A percentile compares a stretch with the other conserved stretches of the same genome.
Evolutionary conservation across 108 stramenopile genomes (phyloP).

Genomic region (Nannochloropsis salina): DNA sequence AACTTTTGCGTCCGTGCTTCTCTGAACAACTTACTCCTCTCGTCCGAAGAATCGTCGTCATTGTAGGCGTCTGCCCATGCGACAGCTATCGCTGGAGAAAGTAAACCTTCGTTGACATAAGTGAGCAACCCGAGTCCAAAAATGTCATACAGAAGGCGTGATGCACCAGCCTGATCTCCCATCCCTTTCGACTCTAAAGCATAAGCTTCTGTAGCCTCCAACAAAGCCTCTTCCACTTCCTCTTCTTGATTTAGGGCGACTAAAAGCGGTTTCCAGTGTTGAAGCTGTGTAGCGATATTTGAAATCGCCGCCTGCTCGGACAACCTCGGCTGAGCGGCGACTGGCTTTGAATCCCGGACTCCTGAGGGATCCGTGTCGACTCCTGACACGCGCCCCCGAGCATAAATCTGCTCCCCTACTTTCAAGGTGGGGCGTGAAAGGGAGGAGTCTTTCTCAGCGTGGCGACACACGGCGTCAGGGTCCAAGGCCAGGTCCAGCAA

Average conservation of each 20-base stretch:
- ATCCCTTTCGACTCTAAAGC: constrained; percentile 8
- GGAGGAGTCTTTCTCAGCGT: not conserved
- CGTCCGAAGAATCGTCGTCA: constrained; percentile 7
- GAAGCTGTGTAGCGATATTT: constrained; percentile 30
- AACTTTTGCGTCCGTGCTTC: constrained; percentile 44
- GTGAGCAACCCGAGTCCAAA: not conserved
- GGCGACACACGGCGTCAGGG: not conserved
- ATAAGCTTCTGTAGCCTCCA: constrained; percentile 32
- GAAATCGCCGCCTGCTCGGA: constrained; percentile 42
- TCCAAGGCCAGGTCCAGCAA: not conserved
- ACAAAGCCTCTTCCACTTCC: constrained; percentile 37
- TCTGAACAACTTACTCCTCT: constrained; percentile 39
- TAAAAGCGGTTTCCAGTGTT: constrained; percentile 45
- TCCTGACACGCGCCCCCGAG: constrained; percentile 27
- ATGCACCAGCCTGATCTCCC: too few relatives aligned
- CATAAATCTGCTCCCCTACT: constrained; percentile 8
- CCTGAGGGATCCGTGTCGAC: not conserved
- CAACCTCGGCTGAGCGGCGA: not conserved
- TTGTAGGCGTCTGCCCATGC: constrained; percentile 32
- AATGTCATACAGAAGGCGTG: not conserved
- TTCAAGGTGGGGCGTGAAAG: not conserved
- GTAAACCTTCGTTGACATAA: constrained; percentile 37
- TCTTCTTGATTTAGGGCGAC: constrained; percentile 33
- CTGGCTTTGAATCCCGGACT: not conserved
- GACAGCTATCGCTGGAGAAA: constrained; percentile 28